A percentile compares a stretch with the other conserved stretches of the same genome.
phyloP scores from a whole-genome alignment of 306 rosid species.

The Erythrophleum fordii region DNA sequence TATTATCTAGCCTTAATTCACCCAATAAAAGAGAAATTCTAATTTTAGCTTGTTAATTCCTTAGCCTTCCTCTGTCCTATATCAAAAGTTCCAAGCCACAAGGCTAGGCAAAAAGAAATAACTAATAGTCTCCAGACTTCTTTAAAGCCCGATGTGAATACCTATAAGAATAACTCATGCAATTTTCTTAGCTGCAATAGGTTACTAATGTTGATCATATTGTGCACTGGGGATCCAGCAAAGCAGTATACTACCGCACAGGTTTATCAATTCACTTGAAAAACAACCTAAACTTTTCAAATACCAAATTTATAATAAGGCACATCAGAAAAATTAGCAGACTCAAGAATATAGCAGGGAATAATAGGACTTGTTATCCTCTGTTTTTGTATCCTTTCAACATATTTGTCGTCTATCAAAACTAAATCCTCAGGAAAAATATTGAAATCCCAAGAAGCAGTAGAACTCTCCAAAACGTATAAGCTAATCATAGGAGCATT shows the following conservation, averaged over 20 bases:
- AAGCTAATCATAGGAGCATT: too few species aligned
- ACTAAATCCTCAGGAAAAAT: background rate
- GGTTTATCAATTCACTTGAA: background rate
- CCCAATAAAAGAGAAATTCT: background rate
- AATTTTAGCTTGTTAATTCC: background rate
- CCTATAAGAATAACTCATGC: background rate
- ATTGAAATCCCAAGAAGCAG: background rate
- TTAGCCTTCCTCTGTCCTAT: background rate
- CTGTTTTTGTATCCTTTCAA: background rate
- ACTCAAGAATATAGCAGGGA: background rate
- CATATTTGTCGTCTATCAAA: background rate
- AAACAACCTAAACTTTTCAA: background rate
- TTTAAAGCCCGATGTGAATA: background rate
- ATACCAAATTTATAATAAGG: background rate
- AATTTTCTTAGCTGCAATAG: background rate
- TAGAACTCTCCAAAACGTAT: background rate
- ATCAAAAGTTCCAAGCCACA: background rate
- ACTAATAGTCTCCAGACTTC: background rate
- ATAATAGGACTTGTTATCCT: background rate
- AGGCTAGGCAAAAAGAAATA: background rate
- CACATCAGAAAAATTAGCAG: background rate
- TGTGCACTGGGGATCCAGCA: background rate
- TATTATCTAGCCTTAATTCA: background rate
- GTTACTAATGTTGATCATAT: background rate
- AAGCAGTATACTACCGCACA: background rate